Percentiles rank a stretch among this genome's conserved stretches.
phyloP scores from a whole-genome alignment of 176 grass and related monocot species.

The Aegilops speltoides region DNA sequence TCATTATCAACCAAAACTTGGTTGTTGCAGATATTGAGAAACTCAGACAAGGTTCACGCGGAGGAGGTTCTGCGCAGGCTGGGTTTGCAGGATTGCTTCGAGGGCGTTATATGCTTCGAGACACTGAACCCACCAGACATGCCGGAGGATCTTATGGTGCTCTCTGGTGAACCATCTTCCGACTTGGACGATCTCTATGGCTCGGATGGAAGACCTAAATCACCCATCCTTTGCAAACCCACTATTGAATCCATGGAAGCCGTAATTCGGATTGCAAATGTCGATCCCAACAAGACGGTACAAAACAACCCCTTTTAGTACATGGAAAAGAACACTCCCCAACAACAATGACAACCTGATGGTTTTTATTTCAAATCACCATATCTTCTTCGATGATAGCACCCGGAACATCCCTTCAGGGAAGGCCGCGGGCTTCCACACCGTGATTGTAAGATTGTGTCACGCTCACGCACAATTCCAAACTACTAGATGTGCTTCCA shows the following conservation, averaged over 20 bases:
- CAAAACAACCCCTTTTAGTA: not conserved
- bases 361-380: not conserved
- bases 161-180: constrained; percentile 22
- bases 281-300: constrained; percentile 58
- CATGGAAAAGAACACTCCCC: not conserved
- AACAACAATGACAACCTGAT: not conserved
- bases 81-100: constrained; percentile 58
- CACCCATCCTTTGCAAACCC: constrained; percentile 60
- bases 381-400: constrained; percentile 66
- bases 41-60: constrained; percentile 55
- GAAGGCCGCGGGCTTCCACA: constrained; percentile 61
- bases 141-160: not conserved
- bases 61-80: constrained; percentile 50
- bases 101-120: constrained; percentile 75
- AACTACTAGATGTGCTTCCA: not conserved
- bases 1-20: not conserved
- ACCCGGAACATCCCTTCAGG: constrained; percentile 60
- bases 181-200: not conserved
- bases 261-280: constrained; percentile 47
- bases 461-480: not conserved
- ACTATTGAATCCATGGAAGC: constrained; percentile 8
- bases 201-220: constrained; percentile 29
- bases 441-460: constrained; percentile 55
- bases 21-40: constrained; percentile 56
- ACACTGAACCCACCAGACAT: constrained; percentile 47